Base-by-base conservation (phyloP, 2,329 filamentous ascomycete genomes). In the Fusarium chaquense region DNA sequence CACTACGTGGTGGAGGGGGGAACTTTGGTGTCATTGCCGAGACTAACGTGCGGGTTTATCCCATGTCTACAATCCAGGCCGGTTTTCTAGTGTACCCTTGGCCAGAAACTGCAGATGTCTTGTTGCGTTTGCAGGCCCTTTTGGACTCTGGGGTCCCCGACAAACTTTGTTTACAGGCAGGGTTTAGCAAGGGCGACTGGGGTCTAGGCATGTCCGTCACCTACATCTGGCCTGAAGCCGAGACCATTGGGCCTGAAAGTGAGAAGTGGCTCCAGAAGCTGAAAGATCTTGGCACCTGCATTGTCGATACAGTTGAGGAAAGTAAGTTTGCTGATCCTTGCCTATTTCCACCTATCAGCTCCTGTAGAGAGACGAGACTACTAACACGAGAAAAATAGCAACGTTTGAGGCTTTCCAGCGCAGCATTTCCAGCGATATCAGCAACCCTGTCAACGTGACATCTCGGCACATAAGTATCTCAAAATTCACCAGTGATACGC, bases 21-120 rank as follows among this genome's bases (percentile, higher is more conserved):
- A 71, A 65, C 43, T 70, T 69, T 56, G 68, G 68, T 8, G 45
- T 65, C 9, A 62, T 71, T 16, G 52, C 44, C 2, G 65, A 72
- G 40, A 51, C 70, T 36, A 54, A 57, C 20, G 51, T 64, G 22
- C 65, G 64, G 36, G 62, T 69, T 26, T 69, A 71, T 30, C 66
- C 66, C 20, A 57, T 58, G 46, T 51, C 45, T 16, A 51, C 24
- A 6, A 58, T 51, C 30, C 38, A 44, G 36, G 55, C 46, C 18
- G 54, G 54, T 24, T 57, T 57, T 28, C 41, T 57, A 20, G 54
- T 57, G 12, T 57, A 49, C 15, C 45, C 35, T 13, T 58, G 55
- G 55, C 20, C 36, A 24, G 45, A 58, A 30, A 58, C 55, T 16
- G 12, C 45, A 16, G 28, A 33, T 16, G 46, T 58, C 16, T n/a